These are phyloP conservation scores for Rhizomucor pusillus DNA, from an alignment of 371 early-diverging fungal genomes.

Conservation along the genomic window DNA sequence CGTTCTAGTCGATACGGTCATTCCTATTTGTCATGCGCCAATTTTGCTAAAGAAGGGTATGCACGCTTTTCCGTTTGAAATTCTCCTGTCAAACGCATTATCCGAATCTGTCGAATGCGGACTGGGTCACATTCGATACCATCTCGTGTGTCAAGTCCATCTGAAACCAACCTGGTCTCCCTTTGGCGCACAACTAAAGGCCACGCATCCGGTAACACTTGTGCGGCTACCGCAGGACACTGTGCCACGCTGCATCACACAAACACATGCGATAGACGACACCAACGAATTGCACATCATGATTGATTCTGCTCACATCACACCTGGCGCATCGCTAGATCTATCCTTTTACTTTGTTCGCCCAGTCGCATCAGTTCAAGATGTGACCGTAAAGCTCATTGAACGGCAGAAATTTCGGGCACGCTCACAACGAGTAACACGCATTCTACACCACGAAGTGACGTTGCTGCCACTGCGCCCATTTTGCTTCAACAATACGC, in stretches of 20 bases:
- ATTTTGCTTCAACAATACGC: neutral
- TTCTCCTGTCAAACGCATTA: slow-evolving; percentile 36
- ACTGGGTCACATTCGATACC: slow-evolving; percentile 35
- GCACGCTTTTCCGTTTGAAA: slow-evolving; percentile 40
- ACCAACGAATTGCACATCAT: slow-evolving; percentile 20
- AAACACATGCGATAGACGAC: slow-evolving; percentile 24
- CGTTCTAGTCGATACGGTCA: slow-evolving; percentile 28
- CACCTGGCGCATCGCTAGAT: slow-evolving; percentile 27
- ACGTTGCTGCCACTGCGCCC: slow-evolving; percentile 14
- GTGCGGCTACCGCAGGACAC: slow-evolving; percentile 25
- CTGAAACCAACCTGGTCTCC: slow-evolving; percentile 22
- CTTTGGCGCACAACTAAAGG: slow-evolving; percentile 7
- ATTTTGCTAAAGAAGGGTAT: slow-evolving; percentile 26
- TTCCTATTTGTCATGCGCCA: slow-evolving; percentile 30
- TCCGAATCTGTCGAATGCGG: slow-evolving; percentile 47
- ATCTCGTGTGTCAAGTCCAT: slow-evolving; percentile 32
- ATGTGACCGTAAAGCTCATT: slow-evolving; percentile 28
- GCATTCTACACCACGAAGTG: slow-evolving; percentile 39
- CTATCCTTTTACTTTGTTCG: slow-evolving; percentile 21
- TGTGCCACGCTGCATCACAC: slow-evolving; percentile 29
- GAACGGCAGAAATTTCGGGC: slow-evolving; percentile 42
- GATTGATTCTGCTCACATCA: slow-evolving; percentile 28
- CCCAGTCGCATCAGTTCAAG: slow-evolving; percentile 16
- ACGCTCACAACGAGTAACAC: slow-evolving; percentile 30
- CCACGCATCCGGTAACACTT: slow-evolving; percentile 21